These are phyloP conservation scores for Cryptococcus sp. DNA, from an alignment of 1,284 basidiomycete genomes.

Conservation along the genomic window DNA sequence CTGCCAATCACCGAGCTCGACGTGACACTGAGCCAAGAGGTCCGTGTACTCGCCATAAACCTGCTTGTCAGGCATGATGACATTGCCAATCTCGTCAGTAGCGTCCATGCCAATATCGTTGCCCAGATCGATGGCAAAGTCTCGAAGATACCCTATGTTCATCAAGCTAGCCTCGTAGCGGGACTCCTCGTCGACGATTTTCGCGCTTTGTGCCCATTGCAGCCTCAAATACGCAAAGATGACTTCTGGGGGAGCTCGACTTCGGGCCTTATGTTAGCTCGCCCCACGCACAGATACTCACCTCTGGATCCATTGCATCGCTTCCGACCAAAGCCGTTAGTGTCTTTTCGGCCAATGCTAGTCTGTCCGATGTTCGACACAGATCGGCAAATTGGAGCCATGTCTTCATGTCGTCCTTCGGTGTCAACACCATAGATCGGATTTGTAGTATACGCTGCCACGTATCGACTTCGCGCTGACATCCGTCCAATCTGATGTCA, in stretches of 20 bases:
- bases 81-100: conserved; percentile 48
- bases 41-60: conserved; percentile 69
- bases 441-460: conserved; percentile 99
- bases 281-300: conserved; percentile 4
- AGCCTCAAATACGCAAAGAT: conserved; percentile 97
- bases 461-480: conserved; percentile 97
- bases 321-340: conserved; percentile 83
- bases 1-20: conserved; percentile 97
- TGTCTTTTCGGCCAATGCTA: conserved; percentile 92
- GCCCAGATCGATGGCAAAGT: conserved; percentile 73
- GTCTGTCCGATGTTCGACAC: conserved; percentile 77
- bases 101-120: conserved; percentile 67
- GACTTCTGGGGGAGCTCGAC: conserved; percentile 87
- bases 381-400: conserved; percentile 94
- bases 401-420: conserved; percentile 92
- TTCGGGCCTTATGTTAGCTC: conserved; percentile 50
- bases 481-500: conserved; percentile 72
- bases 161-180: conserved; percentile 47
- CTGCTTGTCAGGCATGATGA: conserved; percentile 57
- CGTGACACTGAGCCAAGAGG: conserved; percentile 91
- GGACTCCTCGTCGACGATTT: conserved; percentile 23
- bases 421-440: conserved; percentile 85
- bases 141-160: conserved; percentile 76
- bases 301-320: conserved; percentile 42
- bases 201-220: conserved; percentile 80